Conservation (phyloP, 2,329 filamentous ascomycete genomes). For the Sclerotinia trifoliorum region DNA sequence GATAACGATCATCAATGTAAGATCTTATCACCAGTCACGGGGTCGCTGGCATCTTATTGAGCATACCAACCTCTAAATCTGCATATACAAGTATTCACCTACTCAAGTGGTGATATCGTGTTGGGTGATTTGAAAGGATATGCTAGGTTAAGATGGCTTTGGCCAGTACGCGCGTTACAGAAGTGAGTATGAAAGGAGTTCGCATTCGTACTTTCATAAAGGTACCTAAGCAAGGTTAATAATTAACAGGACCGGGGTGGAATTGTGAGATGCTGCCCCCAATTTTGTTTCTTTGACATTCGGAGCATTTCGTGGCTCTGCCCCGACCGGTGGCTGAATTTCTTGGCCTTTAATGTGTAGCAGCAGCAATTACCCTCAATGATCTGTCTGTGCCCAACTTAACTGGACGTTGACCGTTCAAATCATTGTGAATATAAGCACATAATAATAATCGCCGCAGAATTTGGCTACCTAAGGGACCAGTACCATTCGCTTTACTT, state of each 20-base stretch:
- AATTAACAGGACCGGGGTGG: background rate
- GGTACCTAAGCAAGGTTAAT: background rate
- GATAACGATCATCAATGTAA: background rate
- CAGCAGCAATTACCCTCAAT: background rate
- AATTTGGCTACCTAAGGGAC: constrained; percentile 2
- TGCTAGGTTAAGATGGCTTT: background rate
- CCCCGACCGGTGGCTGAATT: constrained; percentile 11
- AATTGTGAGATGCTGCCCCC: background rate
- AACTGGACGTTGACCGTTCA: background rate
- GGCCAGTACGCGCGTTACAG: background rate
- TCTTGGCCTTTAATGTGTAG: background rate
- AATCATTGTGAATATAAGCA: constrained; percentile 10
- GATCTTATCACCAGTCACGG: background rate
- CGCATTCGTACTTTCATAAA: constrained; percentile 4
- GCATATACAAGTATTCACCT: background rate
- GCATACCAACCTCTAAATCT: background rate
- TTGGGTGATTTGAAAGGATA: background rate
- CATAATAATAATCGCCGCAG: constrained; percentile 5
- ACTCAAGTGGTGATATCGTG: background rate
- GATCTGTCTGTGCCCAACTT: constrained; percentile 12
- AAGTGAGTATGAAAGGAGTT: constrained; percentile 3
- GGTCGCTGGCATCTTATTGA: background rate
- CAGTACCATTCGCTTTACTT: constrained; percentile 13
- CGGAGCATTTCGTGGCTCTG: constrained; percentile 15
- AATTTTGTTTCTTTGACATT: constrained; percentile 10